Evolutionary conservation across 106 monocot species (phyloP), one percentile per base, ranked within the genome.

Genomic region (Dioscorea dumetorum): DNA sequence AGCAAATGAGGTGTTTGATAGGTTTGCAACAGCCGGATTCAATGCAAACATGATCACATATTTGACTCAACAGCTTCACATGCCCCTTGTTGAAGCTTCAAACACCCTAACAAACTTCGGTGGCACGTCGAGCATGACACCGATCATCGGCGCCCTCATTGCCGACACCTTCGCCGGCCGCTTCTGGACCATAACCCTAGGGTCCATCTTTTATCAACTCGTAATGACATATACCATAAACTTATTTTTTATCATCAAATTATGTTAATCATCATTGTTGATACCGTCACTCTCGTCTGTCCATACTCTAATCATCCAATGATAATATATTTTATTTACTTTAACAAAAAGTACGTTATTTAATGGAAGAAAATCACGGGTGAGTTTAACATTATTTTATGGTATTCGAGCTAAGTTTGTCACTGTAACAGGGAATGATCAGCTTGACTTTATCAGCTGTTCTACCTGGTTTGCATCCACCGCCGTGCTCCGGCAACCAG

Each of bases 121-220:
- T 50, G 90, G 90, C 66, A 84, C 90, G 0, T 61, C 86, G 1
- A 74, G 73, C 75, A 50, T 84, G 16, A 83, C 83, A 16, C 76
- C 90, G 21, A 76, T 90, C 35, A 12, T 85, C 20, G 90, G 86
- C 0, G 90, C 78, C 10, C 70, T 90, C 12, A 64, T 83, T 22
- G 83, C 90, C 24, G 90, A 90, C 78, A 83, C 86, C 24, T 86
- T 86, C 61, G 86, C 83, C 49, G 90, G 90, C 59, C 80, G 90
- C 20, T 90, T 90, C 76, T 90, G 86, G 83, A 83, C 83, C 33
- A 87, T 90, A 8, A 71, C 79, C 20, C 57, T 73, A 21, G 83
- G 78, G 22, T 86, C 90, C 33, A 3, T 86, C 41, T 54, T 86
- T 73, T 90, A 83, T 60, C 83, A 70, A 48, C 61, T 86, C 22